A percentile compares a stretch with the other conserved stretches of the same genome.
phyloP scores from a whole-genome alignment of 2,329 filamentous ascomycete species.

The Venturia effusa region DNA sequence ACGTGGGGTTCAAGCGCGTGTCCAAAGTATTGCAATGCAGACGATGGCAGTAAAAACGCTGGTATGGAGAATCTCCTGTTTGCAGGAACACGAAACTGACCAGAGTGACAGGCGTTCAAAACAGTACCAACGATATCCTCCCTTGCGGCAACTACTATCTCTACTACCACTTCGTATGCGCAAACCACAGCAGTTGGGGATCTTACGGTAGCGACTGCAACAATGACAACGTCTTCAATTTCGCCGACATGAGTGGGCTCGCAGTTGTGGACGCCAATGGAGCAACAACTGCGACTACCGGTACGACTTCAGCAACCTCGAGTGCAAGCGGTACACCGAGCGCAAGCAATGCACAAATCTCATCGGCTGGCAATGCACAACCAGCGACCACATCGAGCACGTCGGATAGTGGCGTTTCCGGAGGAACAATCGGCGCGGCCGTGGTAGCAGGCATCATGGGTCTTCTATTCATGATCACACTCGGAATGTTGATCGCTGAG shows the following conservation, averaged over 20 bases:
- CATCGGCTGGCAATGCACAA: not conserved
- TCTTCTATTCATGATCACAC: not conserved
- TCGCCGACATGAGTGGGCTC: not conserved
- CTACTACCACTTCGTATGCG: not conserved
- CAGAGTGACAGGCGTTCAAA: not conserved
- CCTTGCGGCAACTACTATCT: conserved; percentile 2
- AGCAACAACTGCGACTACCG: not conserved
- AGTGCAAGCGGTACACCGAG: not conserved
- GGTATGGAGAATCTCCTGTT: not conserved
- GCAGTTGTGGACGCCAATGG: not conserved
- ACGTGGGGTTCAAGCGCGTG: not conserved
- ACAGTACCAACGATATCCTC: conserved; percentile 3
- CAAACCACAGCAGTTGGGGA: not conserved
- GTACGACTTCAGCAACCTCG: not conserved
- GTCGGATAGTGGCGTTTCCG: conserved; percentile 2
- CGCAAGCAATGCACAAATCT: not conserved
- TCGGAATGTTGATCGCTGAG: conserved; percentile 2
- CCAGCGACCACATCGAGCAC: not conserved
- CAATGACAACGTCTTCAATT: not conserved
- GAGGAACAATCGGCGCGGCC: conserved; percentile 2
- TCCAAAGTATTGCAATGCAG: not conserved
- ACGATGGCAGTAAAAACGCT: not conserved
- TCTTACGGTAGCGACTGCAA: not conserved
- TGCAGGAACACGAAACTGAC: not conserved
- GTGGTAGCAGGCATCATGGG: not conserved